Evolutionary conservation across 495 filamentous ascomycete species (phyloP), one percentile per base, ranked within the genome.

Genomic region (Glarea lozoyensis): DNA sequence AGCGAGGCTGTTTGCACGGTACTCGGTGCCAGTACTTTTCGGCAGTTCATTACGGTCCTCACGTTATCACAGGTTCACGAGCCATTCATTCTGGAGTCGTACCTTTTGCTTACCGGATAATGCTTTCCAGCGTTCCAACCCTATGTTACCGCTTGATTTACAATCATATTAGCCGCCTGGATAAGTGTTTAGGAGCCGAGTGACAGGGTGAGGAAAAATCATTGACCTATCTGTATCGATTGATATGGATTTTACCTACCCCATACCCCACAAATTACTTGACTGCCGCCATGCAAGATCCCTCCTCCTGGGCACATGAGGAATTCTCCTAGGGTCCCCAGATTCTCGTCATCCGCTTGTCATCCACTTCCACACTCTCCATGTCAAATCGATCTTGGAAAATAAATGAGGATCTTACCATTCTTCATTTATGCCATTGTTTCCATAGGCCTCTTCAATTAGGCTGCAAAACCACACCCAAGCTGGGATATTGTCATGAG

Each of bases 231-330:
- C 35, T 21, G 4, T 37, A 9, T 21, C 17, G 16, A 6, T 20
- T 4, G 4, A 20, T 16, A 21, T 37, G 10, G 6, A 11, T 35
- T 10, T 16, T n/a, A 11, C 5, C 4, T 34, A 37, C 18, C 35
- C 35, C 35, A n/a, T 37, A 37, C 35, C 35, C 35, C 35, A 37
- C 35, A 37, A 37, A 20, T 19, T 37, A 16, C 35, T 20, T 19
- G 19, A 19, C 35, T 19, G 35, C 35, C 15, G 11, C 17, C 17
- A 35, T 16, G 17, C 35, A 37, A 37, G 35, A 37, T 37, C 35
- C 22, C 4, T 21, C 25, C n/a, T 7, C 25, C 25, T 29, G 25
- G 7, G 25, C n/a, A n/a, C n/a, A n/a, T n/a, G n/a, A n/a, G n/a
- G n/a, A n/a, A n/a, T n/a, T n/a, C n/a, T n/a, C n/a, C n/a, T n/a